These are phyloP conservation scores for Curvularia verruculosa DNA, from an alignment of 2,329 filamentous ascomycete genomes.

Conservation along the genomic window DNA sequence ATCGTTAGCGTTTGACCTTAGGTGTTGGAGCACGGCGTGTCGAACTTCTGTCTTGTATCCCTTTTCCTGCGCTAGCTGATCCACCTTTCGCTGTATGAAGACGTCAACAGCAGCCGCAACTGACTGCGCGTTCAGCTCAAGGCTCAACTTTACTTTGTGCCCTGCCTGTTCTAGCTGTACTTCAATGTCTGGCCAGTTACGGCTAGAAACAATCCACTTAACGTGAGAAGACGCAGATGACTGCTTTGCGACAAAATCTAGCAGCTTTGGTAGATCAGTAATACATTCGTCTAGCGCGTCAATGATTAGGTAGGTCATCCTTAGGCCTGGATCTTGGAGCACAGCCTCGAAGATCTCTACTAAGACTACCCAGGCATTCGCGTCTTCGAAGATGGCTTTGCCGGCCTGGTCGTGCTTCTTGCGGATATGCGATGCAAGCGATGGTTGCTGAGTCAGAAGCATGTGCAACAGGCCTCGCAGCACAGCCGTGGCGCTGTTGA, in stretches of 20 bases:
- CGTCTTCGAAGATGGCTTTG: conserved; percentile 12
- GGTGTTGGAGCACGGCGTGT: conserved; percentile 29
- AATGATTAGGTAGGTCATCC: conserved; percentile 15
- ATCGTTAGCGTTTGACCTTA: conserved; percentile 32
- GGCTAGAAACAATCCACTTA: conserved; percentile 27
- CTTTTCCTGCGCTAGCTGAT: conserved; percentile 17
- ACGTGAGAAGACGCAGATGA: conserved; percentile 11
- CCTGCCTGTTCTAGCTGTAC: conserved; percentile 28
- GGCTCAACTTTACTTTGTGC: conserved; percentile 34
- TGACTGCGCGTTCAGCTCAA: conserved; percentile 46
- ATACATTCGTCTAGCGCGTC: conserved; percentile 26
- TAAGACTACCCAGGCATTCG: conserved; percentile 18
- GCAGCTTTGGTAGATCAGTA: conserved; percentile 1
- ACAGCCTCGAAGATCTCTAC: conserved; percentile 49
- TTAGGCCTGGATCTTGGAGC: conserved; percentile 41
- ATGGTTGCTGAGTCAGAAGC: conserved; percentile 40
- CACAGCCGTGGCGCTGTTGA: conserved; percentile 50
- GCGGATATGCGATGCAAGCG: conserved; percentile 12
- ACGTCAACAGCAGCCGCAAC: conserved; percentile 44
- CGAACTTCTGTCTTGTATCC: conserved; percentile 46
- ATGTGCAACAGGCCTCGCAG: conserved; percentile 54
- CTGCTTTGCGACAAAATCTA: conserved; percentile 4
- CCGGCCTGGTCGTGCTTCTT: conserved; percentile 9
- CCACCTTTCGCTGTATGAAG: conserved; percentile 50
- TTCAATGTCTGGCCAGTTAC: conserved; percentile 42